Evolutionary conservation across 352 stramenopile genomes (phyloP), one percentile per base, ranked within the genome.

Genomic region (Phytophthora pseudosyringae): DNA sequence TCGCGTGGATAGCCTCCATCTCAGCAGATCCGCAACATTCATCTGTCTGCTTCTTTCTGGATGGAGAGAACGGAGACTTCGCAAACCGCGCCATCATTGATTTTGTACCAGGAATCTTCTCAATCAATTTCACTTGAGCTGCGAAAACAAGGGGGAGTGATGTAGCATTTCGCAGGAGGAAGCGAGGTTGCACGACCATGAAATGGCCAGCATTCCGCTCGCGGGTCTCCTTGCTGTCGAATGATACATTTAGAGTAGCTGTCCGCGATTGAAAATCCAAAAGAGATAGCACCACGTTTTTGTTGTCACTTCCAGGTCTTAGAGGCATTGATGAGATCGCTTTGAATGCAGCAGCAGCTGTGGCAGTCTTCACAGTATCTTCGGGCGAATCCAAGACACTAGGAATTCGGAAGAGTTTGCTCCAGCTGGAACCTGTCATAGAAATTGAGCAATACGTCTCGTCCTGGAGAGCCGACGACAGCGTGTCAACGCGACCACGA

Each of bases 391-490:
- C 67, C 25, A 83, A 75, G 0, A 64, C 54, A 2, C 45, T 79
- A 4, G 79, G 80, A 9, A 94, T 59, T 39, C 80, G 64, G 35
- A 94, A 90, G 0, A 94, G 64, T 29, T 85, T 86, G 65, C 82
- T 94, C 87, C 87, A 95, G 60, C 75, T 92, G 38, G 87, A 89
- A 0, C 78, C 80, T 8, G 81, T 91, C 41, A 95, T 81, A 1
- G 87, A 93, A 9, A 95, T 75, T 0, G 83, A 86, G 49, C 85
- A 92, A 49, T 81, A 94, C 7, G 85, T 93, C 26, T 69, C 78
- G 16, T 90, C 83, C n/a, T 91, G 80, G 13, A 95, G 73, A 40
- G 83, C 89, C 16, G 82, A 88, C 11, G 81, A 73, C 3, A 91
- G 55, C 16, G 91, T 88, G 54, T 94, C 81, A 13, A 82, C 65